phyloP scores from a whole-genome alignment of 768 basidiomycete genomes.

The Lentinula boryana region DNA sequence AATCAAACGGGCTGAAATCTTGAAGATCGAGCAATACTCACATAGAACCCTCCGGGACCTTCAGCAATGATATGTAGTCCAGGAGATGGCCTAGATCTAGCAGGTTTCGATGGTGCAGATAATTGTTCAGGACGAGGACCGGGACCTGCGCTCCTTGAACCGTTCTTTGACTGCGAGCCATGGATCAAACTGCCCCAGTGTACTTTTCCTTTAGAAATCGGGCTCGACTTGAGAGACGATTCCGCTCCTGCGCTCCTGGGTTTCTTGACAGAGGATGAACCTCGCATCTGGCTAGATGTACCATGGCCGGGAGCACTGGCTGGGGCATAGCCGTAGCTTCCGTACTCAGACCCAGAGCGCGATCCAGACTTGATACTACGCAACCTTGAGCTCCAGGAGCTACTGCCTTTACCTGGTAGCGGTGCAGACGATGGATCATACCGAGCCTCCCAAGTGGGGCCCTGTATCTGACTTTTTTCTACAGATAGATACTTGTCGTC shows the following conservation, averaged over 20 bases:
- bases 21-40: neutral
- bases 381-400: neutral
- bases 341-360: neutral
- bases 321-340: neutral
- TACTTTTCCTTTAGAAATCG: neutral
- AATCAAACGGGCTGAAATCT: neutral
- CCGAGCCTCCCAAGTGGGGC: neutral
- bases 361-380: neutral
- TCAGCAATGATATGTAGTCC: neutral
- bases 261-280: neutral
- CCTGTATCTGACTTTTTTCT: neutral
- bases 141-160: neutral
- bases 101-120: neutral
- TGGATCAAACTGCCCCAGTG: conserved; percentile 2
- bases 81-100: neutral
- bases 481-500: conserved; percentile 4
- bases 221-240: neutral
- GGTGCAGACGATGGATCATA: conserved; percentile 1
- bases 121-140: neutral
- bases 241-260: neutral
- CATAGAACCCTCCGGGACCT: neutral
- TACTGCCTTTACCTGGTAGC: neutral
- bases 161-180: conserved; percentile 1
- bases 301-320: neutral
- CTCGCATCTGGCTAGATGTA: neutral